Evolutionary conservation across 2,329 filamentous ascomycete genomes (phyloP), one percentile per base, ranked within the genome.

Genomic region (Huntiella bhutanensis): DNA sequence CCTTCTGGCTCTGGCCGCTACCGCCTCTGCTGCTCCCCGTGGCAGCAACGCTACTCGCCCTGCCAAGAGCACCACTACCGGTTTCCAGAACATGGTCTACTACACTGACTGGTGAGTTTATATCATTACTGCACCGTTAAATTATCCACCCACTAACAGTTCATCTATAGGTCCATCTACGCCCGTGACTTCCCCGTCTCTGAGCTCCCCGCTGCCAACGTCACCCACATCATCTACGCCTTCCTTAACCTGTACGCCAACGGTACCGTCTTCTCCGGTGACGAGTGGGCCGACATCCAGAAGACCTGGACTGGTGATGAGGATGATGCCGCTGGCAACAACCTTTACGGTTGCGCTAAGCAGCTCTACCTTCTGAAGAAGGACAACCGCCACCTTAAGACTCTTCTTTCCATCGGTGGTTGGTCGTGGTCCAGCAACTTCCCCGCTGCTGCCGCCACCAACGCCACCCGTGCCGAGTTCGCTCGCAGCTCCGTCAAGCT

Each of bases 371-470:
- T 82, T 5, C 66, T 85, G 38, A 93, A 93, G 63, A 77, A 87
- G 59, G 60, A 68, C 48, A 79, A 93, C 59, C 77, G 84, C 12
- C 73, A 83, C 41, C 60, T 93, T 46, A 92, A 92, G 57, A 69
- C 80, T 1, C 66, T 92, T 16, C 69, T 93, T 3, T 82, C 75
- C 41, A 84, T 94, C 52, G 86, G 86, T 41, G 85, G 86, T 28
- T 92, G 81, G 81, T 86, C 82, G 0, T 91, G 83, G 61, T 85
- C 81, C 2, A 64, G 70, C 53, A 83, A 84, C 59, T 88, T 93
- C 57, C 67, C 81, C 1, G 64, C 66, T 1, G 77, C 78, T 0
- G 75, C 78, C 7, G 75, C 73, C 50, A 80, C 77, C 0, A 67
- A 69, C 0, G 61, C 66, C 2, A 76, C 73, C 12, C 71, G 84